Evolutionary conservation across 495 filamentous ascomycete species (phyloP), one percentile per base, ranked within the genome.

Genomic region (Acidiella bohemica): DNA sequence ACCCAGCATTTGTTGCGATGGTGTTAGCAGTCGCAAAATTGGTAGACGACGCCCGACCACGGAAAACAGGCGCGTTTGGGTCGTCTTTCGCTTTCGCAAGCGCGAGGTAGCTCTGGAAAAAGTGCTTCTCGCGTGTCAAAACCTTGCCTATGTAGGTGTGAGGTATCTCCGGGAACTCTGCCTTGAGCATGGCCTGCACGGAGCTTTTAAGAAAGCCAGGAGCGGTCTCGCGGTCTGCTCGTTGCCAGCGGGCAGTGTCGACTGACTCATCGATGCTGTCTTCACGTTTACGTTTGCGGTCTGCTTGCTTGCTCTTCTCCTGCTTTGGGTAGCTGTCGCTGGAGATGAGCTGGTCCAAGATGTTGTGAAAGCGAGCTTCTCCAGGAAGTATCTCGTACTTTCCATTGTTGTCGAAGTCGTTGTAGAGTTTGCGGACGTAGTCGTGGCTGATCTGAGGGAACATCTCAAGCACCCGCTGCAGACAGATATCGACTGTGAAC

Each of bases 81-180:
- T 14, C 19, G 41, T 39, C 44, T 46, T 27, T 44, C 8, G 31
- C 27, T 27, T 36, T 35, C 5, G 44, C 59, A n/a, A 72, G 53
- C 2, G 56, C 58, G 26, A 58, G 33, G 45, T 65, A 70, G 8
- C 69, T 47, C 13, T 58, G 54, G 36, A 59, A 70, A 13, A 73
- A 59, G 30, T 61, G 58, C 23, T 49, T 47, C 24, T 63, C 44
- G n/a, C 60, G 44, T 7, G 39, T 40, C 11, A 73, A 52, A 11
- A 56, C 58, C 11, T 53, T 51, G 41, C 66, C 56, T 41, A 75
- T 67, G 51, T 61, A 70, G 23, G 44, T 47, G 17, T 59, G 56
- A 10, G 70, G 67, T 31, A 68, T 59, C 8, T 60, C 28, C 5
- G 55, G 50, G 51, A 72, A 75, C 36, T 71, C 66, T 20, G 64